Base-by-base conservation (phyloP, 495 filamentous ascomycete genomes). In the Rhizodiscina lignyota region DNA sequence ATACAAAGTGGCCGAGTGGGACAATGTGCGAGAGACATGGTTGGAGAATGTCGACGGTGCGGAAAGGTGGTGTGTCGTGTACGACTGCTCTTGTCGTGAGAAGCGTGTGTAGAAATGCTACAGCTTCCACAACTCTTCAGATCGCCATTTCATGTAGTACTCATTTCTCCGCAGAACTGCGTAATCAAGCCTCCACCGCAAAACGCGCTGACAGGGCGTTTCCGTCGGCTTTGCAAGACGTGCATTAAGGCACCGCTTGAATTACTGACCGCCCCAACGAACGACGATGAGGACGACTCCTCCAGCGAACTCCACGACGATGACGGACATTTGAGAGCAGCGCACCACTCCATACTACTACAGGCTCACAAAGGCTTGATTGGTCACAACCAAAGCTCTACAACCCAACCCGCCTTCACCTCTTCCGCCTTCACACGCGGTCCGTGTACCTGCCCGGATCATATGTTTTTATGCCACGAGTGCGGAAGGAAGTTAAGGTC, bases 21-120 rank as follows among this genome's bases (percentile, higher is more conserved):
- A 10, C 63, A 64, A 41, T 94, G 85, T 48, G 85, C 85, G 24
- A 62, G 80, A 21, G 85, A 94, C 53, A 66, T 89, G 71, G 85
- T 94, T 3, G 67, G 59, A 12, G 79, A 76, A 42, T 94, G 85
- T 56, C 71, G 81, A 17, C 64, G 75, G 19, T 94, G 85, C 54
- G 72, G 67, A 4, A 76, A 59, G 32, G 61, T 79, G 11, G 74
- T 89, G 10, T 94, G 85, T 49, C 66, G 85, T 49, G 83, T 91
- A 60, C 54, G 72, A 27, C 42, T 32, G 29, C 11, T 18, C 18
- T 23, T n/a, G n/a, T n/a, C n/a, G n/a, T n/a, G n/a, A n/a, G 24
- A 27, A 6, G 24, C 13, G 13, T 13, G 6, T 27, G 13, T 13
- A 13, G 24, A 27, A 27, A 8, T 13, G 13, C 24, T 6, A 27